Percentiles rank a stretch among this genome's conserved stretches.
Conservation (phyloP, 2,329 filamentous ascomycete species). For the Aspergillus ochraceoroseus region DNA sequence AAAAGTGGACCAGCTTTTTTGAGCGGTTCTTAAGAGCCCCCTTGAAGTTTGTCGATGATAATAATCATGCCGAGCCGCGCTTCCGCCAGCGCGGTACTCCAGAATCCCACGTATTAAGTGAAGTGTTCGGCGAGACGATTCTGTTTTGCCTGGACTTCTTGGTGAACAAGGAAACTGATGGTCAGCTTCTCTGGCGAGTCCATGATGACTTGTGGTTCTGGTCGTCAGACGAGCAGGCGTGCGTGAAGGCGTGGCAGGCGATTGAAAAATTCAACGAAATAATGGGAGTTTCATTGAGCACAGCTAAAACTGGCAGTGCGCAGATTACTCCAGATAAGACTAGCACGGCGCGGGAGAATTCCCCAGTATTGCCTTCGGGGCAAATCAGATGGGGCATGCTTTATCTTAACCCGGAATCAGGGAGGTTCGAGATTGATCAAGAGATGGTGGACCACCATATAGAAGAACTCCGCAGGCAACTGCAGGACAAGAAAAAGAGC, state of each 20-base stretch:
- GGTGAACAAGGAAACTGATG: constrained; percentile 11
- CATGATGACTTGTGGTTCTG: constrained; percentile 18
- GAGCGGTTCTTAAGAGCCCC: constrained; percentile 11
- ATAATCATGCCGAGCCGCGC: constrained; percentile 4
- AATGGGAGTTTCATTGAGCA: constrained; percentile 8
- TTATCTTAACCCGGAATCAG: constrained; percentile 12
- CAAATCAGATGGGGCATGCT: constrained; percentile 17
- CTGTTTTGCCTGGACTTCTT: constrained; percentile 16
- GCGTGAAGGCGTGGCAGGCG: constrained; percentile 8
- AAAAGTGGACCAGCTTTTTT: constrained; percentile 14
- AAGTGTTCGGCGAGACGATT: constrained; percentile 14
- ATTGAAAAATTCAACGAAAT: constrained; percentile 11
- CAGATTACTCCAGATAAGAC: not conserved
- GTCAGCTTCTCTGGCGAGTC: constrained; percentile 14
- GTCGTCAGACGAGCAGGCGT: constrained; percentile 9
- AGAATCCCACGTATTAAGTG: constrained; percentile 13
- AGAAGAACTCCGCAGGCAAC: constrained; percentile 8
- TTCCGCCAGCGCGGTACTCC: constrained; percentile 12
- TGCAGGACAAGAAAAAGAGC: constrained; percentile 9
- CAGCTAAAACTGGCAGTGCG: constrained; percentile 5
- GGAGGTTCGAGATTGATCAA: constrained; percentile 16
- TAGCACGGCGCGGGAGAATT: not conserved
- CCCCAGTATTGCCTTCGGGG: constrained; percentile 6
- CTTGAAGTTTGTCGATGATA: constrained; percentile 12
- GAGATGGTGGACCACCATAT: constrained; percentile 12